These are phyloP conservation scores for Rhododendron mucronatum DNA, from an alignment of 148 eudicot species.

Conservation along the genomic window DNA sequence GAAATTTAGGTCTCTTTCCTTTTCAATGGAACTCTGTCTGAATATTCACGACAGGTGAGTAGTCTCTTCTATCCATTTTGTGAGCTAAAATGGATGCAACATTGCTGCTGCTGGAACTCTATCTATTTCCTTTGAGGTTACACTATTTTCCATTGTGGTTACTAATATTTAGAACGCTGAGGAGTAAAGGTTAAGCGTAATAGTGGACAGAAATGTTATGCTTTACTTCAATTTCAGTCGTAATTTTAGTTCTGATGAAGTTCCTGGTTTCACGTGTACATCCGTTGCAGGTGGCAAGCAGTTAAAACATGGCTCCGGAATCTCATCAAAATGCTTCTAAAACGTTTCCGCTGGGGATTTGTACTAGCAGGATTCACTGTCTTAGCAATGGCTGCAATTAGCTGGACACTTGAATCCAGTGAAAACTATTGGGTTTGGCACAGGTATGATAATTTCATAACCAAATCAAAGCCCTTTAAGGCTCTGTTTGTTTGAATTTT, in stretches of 20 bases:
- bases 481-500: background rate
- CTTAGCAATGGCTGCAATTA: slow-evolving; percentile 66
- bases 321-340: slow-evolving; percentile 41
- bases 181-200: background rate
- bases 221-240: background rate
- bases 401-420: slow-evolving; percentile 84
- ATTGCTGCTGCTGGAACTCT: background rate
- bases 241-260: background rate
- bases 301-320: slow-evolving; percentile 36
- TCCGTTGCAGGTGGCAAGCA: slow-evolving; percentile 51
- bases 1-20: slow-evolving; percentile 46
- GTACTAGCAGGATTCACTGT: slow-evolving; percentile 60
- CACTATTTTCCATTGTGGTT: background rate
- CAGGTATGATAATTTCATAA: slow-evolving; percentile 44
- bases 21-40: slow-evolving; percentile 32
- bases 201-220: background rate
- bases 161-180: background rate
- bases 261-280: background rate
- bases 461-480: background rate
- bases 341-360: slow-evolving; percentile 71
- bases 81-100: background rate
- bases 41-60: slow-evolving; percentile 49
- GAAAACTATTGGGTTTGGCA: slow-evolving; percentile 93
- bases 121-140: background rate
- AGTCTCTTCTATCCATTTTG: background rate